Conservation (phyloP, 1,139 yeast species). For the Geotrichum restrictum region DNA sequence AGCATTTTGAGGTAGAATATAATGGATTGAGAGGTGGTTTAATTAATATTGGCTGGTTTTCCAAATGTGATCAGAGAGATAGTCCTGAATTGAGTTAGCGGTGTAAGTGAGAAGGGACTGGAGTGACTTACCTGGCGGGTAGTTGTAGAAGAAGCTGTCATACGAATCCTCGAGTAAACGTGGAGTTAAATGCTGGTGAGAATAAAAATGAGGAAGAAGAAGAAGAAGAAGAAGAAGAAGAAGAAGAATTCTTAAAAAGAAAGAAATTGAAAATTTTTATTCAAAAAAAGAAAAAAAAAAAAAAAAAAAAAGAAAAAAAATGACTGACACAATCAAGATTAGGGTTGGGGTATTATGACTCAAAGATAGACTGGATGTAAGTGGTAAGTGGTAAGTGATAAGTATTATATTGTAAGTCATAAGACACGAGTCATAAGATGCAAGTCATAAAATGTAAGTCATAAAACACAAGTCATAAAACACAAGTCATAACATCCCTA, state of each 20-base stretch:
- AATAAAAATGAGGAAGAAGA: too few relatives aligned
- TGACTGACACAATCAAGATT: background rate
- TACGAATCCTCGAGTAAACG: background rate
- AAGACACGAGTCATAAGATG: too few relatives aligned
- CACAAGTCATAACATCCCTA: too few relatives aligned
- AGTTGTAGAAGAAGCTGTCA: slow-evolving; percentile 25
- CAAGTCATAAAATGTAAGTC: too few relatives aligned
- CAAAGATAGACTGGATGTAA: too few relatives aligned
- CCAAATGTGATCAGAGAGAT: slow-evolving; percentile 48
- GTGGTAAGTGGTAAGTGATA: too few relatives aligned
- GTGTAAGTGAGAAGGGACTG: background rate
- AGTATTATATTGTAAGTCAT: too few relatives aligned
- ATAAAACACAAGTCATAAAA: too few relatives aligned
- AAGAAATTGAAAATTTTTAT: slow-evolving; percentile 5
- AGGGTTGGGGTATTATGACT: background rate
- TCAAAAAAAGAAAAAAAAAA: background rate
- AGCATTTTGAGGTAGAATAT: background rate
- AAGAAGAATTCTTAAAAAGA: slow-evolving; percentile 1
- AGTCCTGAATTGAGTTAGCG: slow-evolving; percentile 16
- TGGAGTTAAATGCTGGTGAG: too few relatives aligned
- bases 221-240: background rate
- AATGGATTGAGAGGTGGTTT: slow-evolving; percentile 10
- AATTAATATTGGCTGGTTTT: slow-evolving; percentile 42
- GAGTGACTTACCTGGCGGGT: slow-evolving; percentile 26
- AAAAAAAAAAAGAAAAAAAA: background rate